Evolutionary conservation across 2,329 filamentous ascomycete genomes (phyloP), one percentile per base, ranked within the genome.

Genomic region (Alternaria brassicae): DNA sequence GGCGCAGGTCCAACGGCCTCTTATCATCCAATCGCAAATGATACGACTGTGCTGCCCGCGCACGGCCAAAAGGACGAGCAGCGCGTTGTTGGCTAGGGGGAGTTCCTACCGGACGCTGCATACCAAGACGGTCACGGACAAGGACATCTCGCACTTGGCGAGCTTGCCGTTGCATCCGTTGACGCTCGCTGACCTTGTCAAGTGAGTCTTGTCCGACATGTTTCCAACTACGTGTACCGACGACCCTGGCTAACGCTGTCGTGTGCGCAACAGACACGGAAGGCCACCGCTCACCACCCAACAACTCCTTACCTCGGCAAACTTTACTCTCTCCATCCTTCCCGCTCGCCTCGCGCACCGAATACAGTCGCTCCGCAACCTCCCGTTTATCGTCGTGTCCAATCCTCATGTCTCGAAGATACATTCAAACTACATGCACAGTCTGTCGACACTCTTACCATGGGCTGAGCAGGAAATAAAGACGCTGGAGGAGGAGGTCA

Each of bases 351-450:
- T 99, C 25, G 95, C 95, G 25, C 92, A 96, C 76, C 92, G 95
- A 56, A 96, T 99, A 65, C 91, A 97, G 77, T 92, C 93, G 41
- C 84, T 99, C 17, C 90, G 93, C 64, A 97, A 96, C 75, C 87
- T 99, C 8, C 95, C 95, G 0, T 99, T 94, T 79, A 98, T 99
- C 65, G 94, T 99, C 55, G 95, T 99, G 25, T 93, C 94, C n/a
- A 98, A 99, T 76, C 92, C 93, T 1, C 92, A 97, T 76, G 93
- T 99, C 68, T 91, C 90, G 25, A 89, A 90, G 71, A 99, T 99
- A 66, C 97, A 98, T 83, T 89, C 91, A 79, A 98, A 97, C 79
- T 99, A 99, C 78, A 84, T 96, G 42, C 93, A 97, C 79, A 97
- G 93, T 2, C 83, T 99, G 19, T 94, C 91, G 2, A 96, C 93